Conservation (phyloP, 106 monocot species). For the Chionographis japonica region DNA sequence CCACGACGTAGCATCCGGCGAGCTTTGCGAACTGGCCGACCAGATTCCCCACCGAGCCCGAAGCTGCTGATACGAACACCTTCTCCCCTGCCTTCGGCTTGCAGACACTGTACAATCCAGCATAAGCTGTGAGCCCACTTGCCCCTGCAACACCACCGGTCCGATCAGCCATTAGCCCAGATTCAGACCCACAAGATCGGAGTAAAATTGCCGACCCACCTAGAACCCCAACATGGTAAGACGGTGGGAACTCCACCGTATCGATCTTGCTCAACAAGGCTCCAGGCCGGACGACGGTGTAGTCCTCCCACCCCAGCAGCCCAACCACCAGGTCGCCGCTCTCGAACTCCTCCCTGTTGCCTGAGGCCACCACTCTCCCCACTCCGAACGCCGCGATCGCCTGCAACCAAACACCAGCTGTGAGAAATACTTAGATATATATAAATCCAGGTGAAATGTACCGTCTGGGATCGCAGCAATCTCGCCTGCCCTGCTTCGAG, state of each 20-base stretch:
- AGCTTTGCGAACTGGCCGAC: constrained; percentile 39
- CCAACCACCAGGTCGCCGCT: too few species aligned
- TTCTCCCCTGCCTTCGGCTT: constrained; percentile 20
- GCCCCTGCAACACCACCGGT: constrained; percentile 3
- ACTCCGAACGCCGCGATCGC: constrained; percentile 1
- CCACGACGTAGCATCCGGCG: constrained; percentile 25
- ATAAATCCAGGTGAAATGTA: too few species aligned
- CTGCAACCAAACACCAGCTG: background rate
- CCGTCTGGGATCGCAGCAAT: background rate
- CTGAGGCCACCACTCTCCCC: constrained; percentile 13
- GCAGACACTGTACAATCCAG: constrained; percentile 20
- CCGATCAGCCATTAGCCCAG: background rate
- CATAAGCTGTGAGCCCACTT: constrained; percentile 29
- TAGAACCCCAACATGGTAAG: constrained; percentile 10
- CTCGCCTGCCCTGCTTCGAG: background rate
- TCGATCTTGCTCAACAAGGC: too few species aligned
- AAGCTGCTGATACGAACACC: constrained; percentile 34
- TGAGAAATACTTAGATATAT: too few species aligned
- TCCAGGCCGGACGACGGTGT: too few species aligned
- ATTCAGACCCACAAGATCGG: background rate
- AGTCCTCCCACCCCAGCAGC: too few species aligned
- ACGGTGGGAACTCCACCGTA: background rate
- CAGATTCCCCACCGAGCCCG: constrained; percentile 24
- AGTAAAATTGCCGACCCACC: background rate
- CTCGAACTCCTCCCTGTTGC: too few species aligned